Conservation (phyloP, 2,329 filamentous ascomycete genomes). For the Daldinia eschscholtzii region DNA sequence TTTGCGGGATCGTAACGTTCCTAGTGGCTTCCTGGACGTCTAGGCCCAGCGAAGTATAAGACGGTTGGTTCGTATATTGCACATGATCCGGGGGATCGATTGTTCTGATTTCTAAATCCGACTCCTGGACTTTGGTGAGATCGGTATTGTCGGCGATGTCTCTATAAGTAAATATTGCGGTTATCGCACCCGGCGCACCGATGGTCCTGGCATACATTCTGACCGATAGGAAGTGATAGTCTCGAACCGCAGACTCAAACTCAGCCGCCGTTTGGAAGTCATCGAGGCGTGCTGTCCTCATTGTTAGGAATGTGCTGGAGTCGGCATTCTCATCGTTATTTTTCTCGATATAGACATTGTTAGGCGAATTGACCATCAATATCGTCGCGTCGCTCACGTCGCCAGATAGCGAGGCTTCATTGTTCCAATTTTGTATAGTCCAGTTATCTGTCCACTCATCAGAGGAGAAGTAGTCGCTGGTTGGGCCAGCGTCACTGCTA, state of each 20-base stretch:
- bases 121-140: conserved; percentile 61
- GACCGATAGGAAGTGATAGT: conserved; percentile 59
- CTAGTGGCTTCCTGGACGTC: conserved; percentile 61
- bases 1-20: conserved; percentile 61
- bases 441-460: conserved; percentile 51
- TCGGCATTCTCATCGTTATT: conserved; percentile 53
- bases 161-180: conserved; percentile 67
- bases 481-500: conserved; percentile 48
- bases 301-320: conserved; percentile 61
- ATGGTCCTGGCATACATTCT: conserved; percentile 65
- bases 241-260: conserved; percentile 57
- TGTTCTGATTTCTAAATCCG: conserved; percentile 67
- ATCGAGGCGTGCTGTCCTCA: conserved; percentile 60
- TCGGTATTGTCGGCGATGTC: conserved; percentile 53
- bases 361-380: conserved; percentile 56
- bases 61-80: conserved; percentile 73
- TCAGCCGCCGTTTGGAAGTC: conserved; percentile 63
- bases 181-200: conserved; percentile 63
- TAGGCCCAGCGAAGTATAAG: conserved; percentile 60
- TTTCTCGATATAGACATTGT: conserved; percentile 61
- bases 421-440: conserved; percentile 56
- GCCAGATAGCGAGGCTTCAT: conserved; percentile 45
- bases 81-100: conserved; percentile 58
- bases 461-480: conserved; percentile 52
- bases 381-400: conserved; percentile 51